Evolutionary conservation across 495 filamentous ascomycete genomes (phyloP).

Genomic region (Gamarada debralockiae): DNA sequence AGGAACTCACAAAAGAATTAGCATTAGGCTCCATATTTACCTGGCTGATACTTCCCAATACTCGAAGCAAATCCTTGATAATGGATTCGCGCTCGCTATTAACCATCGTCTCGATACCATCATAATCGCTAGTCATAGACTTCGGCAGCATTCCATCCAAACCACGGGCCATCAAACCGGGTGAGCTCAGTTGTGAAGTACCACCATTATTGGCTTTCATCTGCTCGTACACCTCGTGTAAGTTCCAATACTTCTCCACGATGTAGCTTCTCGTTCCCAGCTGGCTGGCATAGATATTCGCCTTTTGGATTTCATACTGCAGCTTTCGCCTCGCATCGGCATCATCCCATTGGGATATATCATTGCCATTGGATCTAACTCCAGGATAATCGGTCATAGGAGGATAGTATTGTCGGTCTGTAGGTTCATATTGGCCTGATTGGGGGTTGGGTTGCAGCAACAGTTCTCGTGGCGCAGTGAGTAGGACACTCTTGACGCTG

Average conservation of each 20-base stretch:
- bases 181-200: constrained; percentile 1
- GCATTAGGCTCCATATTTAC: constrained; percentile 82
- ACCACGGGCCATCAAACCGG: constrained; percentile 14
- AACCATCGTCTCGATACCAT: constrained; percentile 52
- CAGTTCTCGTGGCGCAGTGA: constrained; percentile 57
- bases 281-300: constrained; percentile 75
- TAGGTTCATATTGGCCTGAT: constrained; percentile 5
- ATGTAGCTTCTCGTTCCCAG: constrained; percentile 72
- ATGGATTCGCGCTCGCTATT: constrained; percentile 66
- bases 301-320: constrained; percentile 82
- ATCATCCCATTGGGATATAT: not conserved
- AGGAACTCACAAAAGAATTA: constrained; percentile 47
- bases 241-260: constrained; percentile 68
- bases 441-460: constrained; percentile 36
- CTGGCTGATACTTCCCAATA: constrained; percentile 68
- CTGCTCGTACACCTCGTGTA: constrained; percentile 54
- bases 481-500: constrained; percentile 55
- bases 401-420: constrained; percentile 19
- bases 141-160: constrained; percentile 23
- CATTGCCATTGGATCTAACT: constrained; percentile 3
- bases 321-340: constrained; percentile 27
- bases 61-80: constrained; percentile 66
- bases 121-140: constrained; percentile 28
- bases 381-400: constrained; percentile 14
- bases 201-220: constrained; percentile 60